Evolutionary conservation across 2,329 filamentous ascomycete genomes (phyloP).

Genomic region (Coleophoma cylindrospora): DNA sequence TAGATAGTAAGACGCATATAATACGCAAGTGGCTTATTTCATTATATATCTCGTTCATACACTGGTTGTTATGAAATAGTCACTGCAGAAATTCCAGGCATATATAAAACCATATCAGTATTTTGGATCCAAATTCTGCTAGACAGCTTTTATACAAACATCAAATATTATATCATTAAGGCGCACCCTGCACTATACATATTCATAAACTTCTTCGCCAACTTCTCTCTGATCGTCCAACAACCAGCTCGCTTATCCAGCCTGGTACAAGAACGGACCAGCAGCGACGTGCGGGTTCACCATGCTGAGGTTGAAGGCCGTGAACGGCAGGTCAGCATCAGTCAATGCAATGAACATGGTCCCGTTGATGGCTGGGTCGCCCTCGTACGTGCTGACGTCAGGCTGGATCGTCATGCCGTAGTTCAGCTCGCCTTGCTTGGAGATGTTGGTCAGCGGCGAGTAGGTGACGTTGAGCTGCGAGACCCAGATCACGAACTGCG

Average conservation of each 20-base stretch:
- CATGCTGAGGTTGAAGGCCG: constrained; percentile 70
- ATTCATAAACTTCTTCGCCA: too few species aligned
- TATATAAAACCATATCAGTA: too few species aligned
- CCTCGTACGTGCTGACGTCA: constrained; percentile 58
- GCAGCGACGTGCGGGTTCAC: constrained; percentile 75
- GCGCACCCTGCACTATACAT: too few species aligned
- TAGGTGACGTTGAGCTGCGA: constrained; percentile 74
- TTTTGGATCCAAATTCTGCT: too few species aligned
- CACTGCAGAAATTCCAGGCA: too few species aligned
- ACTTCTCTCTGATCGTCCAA: too few species aligned
- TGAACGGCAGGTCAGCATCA: constrained; percentile 61
- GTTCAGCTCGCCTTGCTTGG: constrained; percentile 26
- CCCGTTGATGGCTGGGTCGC: constrained; percentile 55
- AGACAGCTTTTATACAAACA: too few species aligned
- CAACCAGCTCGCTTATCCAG: constrained; percentile 48
- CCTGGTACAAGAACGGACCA: constrained; percentile 67
- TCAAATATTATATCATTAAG: too few species aligned
- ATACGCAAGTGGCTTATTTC: too few species aligned
- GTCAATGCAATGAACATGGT: constrained; percentile 79
- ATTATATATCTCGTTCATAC: too few species aligned
- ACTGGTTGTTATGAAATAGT: too few species aligned
- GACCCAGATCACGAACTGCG: constrained; percentile 71
- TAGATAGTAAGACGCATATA: too few species aligned
- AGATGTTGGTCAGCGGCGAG: constrained; percentile 50
- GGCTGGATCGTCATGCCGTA: constrained; percentile 62